A percentile compares a stretch with the other conserved stretches of the same genome.
Evolutionary conservation across 1,284 basidiomycete genomes (phyloP).

Genomic region (Trichosporon faecale): DNA sequence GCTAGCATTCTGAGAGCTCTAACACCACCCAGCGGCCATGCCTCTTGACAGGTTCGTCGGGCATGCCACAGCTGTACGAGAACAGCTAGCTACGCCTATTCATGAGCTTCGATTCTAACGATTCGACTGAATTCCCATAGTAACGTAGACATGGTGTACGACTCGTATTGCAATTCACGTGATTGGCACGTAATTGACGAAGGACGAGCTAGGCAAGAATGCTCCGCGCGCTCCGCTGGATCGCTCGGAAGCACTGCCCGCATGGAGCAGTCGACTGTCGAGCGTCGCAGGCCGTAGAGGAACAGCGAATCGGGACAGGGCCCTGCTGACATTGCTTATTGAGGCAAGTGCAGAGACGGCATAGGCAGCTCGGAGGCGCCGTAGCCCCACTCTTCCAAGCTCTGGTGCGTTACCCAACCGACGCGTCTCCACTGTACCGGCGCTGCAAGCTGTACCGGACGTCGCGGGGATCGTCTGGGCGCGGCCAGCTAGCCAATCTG

Average conservation of each 20-base stretch:
- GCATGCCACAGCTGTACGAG: too few relatives aligned
- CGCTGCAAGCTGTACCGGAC: background rate
- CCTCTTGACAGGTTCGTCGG: background rate
- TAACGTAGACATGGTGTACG: background rate
- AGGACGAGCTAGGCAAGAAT: background rate
- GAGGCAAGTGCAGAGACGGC: background rate
- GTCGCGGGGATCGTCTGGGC: background rate
- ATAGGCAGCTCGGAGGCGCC: background rate
- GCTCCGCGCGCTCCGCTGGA: background rate
- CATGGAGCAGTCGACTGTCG: background rate
- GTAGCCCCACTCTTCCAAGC: slow-evolving; percentile 5
- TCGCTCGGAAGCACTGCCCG: background rate
- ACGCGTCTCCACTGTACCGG: slow-evolving; percentile 10
- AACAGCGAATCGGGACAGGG: background rate
- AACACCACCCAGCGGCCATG: background rate
- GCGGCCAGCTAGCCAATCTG: background rate
- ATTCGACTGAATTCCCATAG: background rate
- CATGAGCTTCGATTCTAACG: background rate
- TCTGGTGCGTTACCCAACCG: background rate
- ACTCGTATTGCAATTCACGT: background rate
- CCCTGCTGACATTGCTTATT: background rate
- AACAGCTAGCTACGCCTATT: background rate
- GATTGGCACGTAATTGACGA: slow-evolving; percentile 1
- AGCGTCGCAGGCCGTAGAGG: background rate
- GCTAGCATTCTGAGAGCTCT: background rate